A percentile compares a stretch with the other conserved stretches of the same genome.
Conservation (phyloP, 345 rosid genomes). For the Citrus medica region DNA sequence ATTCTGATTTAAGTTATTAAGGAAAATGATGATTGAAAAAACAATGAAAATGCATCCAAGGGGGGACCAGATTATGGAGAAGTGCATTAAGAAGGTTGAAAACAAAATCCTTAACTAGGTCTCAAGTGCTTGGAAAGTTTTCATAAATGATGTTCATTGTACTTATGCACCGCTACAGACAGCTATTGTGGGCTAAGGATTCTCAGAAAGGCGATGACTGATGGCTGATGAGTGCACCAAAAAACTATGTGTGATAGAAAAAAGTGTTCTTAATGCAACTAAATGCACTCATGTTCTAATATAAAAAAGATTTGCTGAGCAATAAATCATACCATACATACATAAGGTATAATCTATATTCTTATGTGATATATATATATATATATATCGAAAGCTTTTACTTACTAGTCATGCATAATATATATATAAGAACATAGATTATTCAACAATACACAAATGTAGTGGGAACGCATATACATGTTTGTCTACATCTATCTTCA, state of each 20-base stretch:
- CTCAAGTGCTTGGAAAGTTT: background rate
- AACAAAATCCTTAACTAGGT: background rate
- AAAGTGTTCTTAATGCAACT: background rate
- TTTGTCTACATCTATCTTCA: conserved; percentile 15
- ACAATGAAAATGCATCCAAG: background rate
- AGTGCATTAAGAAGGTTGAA: background rate
- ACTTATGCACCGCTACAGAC: background rate
- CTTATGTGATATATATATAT: background rate
- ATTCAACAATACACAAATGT: background rate
- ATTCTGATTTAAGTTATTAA: background rate
- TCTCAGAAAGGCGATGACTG: background rate
- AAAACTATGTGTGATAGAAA: background rate
- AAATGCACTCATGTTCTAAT: background rate
- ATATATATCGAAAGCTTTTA: background rate
- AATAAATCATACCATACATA: background rate
- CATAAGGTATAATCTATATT: background rate
- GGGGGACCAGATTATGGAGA: background rate
- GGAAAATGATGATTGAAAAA: background rate
- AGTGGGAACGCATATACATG: background rate
- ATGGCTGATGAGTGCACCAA: background rate
- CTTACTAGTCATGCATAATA: background rate
- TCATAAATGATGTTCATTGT: background rate
- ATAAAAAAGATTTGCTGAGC: background rate
- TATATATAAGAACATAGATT: no score
- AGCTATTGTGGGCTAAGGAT: background rate